These are phyloP conservation scores for Aspergillus jensenii DNA, from an alignment of 2,329 filamentous ascomycete genomes.

Conservation along the genomic window DNA sequence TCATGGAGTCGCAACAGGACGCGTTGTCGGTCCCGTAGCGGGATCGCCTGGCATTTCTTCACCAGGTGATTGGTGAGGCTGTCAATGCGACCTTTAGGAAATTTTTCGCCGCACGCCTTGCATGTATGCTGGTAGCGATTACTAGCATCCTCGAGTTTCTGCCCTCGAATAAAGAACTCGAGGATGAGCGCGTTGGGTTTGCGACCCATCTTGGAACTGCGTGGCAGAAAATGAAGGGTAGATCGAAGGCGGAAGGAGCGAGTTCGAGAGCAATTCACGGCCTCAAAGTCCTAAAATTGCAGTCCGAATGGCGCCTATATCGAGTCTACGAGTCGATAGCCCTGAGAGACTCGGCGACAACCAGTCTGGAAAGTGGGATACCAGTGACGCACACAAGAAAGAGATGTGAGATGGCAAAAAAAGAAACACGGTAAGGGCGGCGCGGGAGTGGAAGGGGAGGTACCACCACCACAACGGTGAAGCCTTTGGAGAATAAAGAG, in stretches of 20 bases:
- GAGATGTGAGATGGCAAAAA: conserved; percentile 22
- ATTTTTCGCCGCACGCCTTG: conserved; percentile 83
- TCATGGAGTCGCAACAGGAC: conserved; percentile 72
- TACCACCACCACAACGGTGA: conserved; percentile 9
- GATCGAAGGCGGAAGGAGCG: conserved; percentile 10
- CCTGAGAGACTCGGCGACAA: not conserved
- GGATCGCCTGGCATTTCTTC: conserved; percentile 81
- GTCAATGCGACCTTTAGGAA: conserved; percentile 86
- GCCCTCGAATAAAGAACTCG: conserved; percentile 83
- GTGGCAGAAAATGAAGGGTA: conserved; percentile 18
- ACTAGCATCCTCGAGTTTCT: conserved; percentile 83
- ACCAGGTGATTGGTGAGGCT: conserved; percentile 77
- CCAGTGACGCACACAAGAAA: conserved; percentile 16
- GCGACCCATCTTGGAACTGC: conserved; percentile 65
- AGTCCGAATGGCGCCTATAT: not conserved
- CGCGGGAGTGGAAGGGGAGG: conserved; percentile 5
- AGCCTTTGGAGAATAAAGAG: not conserved
- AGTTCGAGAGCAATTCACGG: not conserved
- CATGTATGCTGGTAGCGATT: conserved; percentile 92
- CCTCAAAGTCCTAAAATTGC: not conserved
- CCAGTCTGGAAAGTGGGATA: not conserved
- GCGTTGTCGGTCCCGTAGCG: conserved; percentile 71
- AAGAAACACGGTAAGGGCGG: conserved; percentile 4
- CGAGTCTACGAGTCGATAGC: not conserved
- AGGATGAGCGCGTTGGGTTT: conserved; percentile 81